Evolutionary conservation across 345 rosid genomes (phyloP).

Genomic region (Moringa oleifera): DNA sequence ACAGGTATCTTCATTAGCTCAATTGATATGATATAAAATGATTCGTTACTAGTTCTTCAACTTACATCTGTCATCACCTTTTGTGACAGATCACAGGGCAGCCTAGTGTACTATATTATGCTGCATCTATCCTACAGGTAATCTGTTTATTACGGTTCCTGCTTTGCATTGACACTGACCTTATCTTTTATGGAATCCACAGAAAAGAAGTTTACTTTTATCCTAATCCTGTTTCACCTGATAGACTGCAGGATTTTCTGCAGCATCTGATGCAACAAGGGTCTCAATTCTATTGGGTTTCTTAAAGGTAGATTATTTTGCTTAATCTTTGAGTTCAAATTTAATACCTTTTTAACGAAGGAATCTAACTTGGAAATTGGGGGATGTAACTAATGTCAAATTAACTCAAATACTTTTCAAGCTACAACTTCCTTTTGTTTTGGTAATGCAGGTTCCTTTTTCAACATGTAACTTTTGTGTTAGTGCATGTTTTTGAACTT

Average conservation of each 20-base stretch:
- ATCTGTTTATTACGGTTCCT: slow-evolving; percentile 6
- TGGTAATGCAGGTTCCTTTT: too few relatives aligned
- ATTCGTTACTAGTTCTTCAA: not conserved
- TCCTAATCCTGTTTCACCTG: slow-evolving; percentile 20
- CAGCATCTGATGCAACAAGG: slow-evolving; percentile 94
- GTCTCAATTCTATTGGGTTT: slow-evolving; percentile 88
- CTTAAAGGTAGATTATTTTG: slow-evolving; percentile 51
- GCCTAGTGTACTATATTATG: slow-evolving; percentile 96
- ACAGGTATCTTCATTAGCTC: slow-evolving; percentile 45
- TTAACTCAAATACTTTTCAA: not conserved
- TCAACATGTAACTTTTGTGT: too few relatives aligned
- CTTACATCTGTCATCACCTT: slow-evolving; percentile 13
- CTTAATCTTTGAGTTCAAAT: not conserved
- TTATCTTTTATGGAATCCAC: slow-evolving; percentile 2
- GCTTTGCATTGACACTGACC: not conserved
- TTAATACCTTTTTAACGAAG: not conserved
- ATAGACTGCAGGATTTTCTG: slow-evolving; percentile 94
- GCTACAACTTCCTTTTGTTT: not conserved
- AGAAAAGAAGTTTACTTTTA: not conserved
- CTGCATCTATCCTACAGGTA: slow-evolving; percentile 88
- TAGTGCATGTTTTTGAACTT: too few relatives aligned
- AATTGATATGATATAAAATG: not conserved
- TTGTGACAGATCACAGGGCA: slow-evolving; percentile 87
- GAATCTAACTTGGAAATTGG: not conserved
- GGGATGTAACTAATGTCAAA: slow-evolving; percentile 3